Percentiles rank a stretch among this genome's conserved stretches.
Conservation (phyloP, 805 yeast species). For the Ogataea pignaliae region DNA sequence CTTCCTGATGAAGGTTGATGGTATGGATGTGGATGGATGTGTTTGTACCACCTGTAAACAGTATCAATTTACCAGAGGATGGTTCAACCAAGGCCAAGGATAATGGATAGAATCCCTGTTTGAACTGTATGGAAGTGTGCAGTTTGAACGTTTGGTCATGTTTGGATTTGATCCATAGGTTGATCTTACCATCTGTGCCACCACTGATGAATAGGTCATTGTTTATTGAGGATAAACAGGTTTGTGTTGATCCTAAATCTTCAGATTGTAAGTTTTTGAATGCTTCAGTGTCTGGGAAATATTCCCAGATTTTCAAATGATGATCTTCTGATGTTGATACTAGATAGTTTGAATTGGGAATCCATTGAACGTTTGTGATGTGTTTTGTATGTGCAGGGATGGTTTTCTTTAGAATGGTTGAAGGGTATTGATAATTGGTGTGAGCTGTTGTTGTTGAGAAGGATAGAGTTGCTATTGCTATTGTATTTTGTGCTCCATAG, state of each 20-base stretch:
- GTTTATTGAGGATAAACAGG: conserved; percentile 38
- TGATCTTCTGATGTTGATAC: conserved; percentile 70
- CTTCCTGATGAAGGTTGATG: conserved; percentile 19
- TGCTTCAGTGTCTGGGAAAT: conserved; percentile 10
- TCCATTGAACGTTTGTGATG: conserved; percentile 64
- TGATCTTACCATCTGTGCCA: conserved; percentile 55
- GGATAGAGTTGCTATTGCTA: conserved; percentile 42
- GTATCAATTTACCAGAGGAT: conserved; percentile 33
- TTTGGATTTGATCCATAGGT: conserved; percentile 42
- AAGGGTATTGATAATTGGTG: conserved; percentile 16
- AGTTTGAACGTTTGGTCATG: conserved; percentile 21
- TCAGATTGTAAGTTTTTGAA: conserved; percentile 32
- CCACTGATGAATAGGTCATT: conserved; percentile 51
- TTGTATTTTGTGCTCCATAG: conserved; percentile 62
- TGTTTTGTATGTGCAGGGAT: conserved; percentile 57
- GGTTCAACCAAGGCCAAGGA: conserved; percentile 33
- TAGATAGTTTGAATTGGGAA: conserved; percentile 40
- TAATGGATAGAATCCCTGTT: conserved; percentile 48
- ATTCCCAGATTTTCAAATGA: conserved; percentile 56
- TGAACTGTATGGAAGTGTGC: conserved; percentile 31
- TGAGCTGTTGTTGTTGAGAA: conserved; percentile 58
- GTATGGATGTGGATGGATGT: conserved; percentile 46
- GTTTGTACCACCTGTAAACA: conserved; percentile 75
- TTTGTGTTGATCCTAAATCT: conserved; percentile 46
- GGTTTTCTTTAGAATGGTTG: conserved; percentile 46